Evolutionary conservation across 306 rosid species (phyloP).

Genomic region (Glycine tomentella): DNA sequence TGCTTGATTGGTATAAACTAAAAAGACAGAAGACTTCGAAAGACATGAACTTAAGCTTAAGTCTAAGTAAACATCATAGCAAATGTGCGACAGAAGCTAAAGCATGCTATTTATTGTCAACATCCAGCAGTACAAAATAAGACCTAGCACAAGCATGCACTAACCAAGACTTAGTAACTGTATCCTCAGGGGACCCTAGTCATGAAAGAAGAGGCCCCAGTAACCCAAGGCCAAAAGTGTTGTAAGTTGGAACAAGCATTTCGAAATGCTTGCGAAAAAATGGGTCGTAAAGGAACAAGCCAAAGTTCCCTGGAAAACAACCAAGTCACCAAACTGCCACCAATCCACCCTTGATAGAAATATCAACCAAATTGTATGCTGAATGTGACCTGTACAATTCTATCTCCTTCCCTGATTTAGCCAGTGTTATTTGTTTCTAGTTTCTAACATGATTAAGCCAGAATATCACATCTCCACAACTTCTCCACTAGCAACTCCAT

Average conservation of each 20-base stretch:
- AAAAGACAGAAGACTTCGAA: conserved; percentile 15
- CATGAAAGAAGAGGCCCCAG: conserved; percentile 59
- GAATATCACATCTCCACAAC: conserved; percentile 93
- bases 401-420: conserved; percentile 40
- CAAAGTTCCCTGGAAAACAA: conserved; percentile 68
- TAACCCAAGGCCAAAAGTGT: conserved; percentile 52
- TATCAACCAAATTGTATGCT: conserved; percentile 62
- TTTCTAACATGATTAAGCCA: conserved; percentile 52
- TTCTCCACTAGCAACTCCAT: conserved; percentile 70
- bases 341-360: conserved; percentile 55
- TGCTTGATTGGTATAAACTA: conserved; percentile 20
- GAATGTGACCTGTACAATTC: conserved; percentile 45
- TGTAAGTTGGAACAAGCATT: conserved; percentile 53
- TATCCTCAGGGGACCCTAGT: conserved; percentile 66
- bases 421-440: conserved; percentile 27
- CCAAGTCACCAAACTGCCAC: conserved; percentile 60
- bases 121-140: conserved; percentile 58
- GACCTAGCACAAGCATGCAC: conserved; percentile 47
- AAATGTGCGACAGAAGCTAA: neutral
- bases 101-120: conserved; percentile 39
- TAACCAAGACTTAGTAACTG: conserved; percentile 61
- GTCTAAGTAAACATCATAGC: too few species aligned
- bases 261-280: conserved; percentile 65
- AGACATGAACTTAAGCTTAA: neutral
- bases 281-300: conserved; percentile 29